Conservation (phyloP, 2,329 filamentous ascomycete species). For the Monosporascus sp. region DNA sequence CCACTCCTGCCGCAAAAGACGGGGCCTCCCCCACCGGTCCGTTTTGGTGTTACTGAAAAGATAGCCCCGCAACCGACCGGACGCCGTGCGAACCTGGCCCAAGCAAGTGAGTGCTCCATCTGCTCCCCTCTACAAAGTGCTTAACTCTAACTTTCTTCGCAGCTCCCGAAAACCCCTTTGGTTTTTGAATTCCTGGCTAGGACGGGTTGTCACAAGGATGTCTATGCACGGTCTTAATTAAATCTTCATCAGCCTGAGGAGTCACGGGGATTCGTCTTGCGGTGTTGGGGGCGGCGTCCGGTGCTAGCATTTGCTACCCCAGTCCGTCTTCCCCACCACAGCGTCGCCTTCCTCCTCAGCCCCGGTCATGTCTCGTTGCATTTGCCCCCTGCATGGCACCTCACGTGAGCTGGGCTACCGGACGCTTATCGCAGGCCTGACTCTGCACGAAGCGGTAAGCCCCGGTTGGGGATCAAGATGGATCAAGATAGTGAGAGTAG, state of each 20-base stretch:
- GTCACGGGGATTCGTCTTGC: not conserved
- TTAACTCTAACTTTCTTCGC: conserved; percentile 8
- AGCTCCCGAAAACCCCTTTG: conserved; percentile 52
- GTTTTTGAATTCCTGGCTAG: conserved; percentile 31
- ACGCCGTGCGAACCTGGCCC: conserved; percentile 79
- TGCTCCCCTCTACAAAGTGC: conserved; percentile 13
- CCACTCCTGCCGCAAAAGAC: conserved; percentile 74
- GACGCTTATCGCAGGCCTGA: too few relatives aligned
- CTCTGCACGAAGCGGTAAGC: too few relatives aligned
- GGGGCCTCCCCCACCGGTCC: conserved; percentile 78
- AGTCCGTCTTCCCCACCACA: too few relatives aligned
- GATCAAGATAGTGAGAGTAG: too few relatives aligned
- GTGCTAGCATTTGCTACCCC: too few relatives aligned
- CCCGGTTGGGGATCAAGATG: too few relatives aligned
- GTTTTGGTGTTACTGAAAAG: conserved; percentile 83
- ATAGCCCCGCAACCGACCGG: conserved; percentile 83
- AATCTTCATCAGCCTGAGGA: not conserved
- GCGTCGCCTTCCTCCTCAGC: too few relatives aligned
- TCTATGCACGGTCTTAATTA: not conserved
- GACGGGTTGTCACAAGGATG: not conserved
- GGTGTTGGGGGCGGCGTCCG: too few relatives aligned
- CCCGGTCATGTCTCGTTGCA: too few relatives aligned
- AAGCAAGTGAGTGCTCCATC: conserved; percentile 79
- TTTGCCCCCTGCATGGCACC: too few relatives aligned
- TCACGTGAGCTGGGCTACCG: too few relatives aligned